Evolutionary conservation across 805 yeast genomes (phyloP), one percentile per base, ranked within the genome.

Genomic region (Cyberlindnera lachancei): DNA sequence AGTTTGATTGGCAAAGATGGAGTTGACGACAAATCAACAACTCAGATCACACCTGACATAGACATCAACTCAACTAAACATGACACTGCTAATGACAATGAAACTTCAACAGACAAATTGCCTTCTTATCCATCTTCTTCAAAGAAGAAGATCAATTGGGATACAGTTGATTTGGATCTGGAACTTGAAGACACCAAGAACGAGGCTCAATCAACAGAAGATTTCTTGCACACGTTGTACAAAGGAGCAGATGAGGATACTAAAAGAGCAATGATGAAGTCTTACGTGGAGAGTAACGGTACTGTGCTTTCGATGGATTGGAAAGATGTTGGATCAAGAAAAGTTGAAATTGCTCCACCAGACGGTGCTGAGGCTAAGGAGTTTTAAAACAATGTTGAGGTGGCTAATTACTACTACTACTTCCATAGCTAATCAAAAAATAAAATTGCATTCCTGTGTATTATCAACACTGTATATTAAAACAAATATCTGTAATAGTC

Each of bases 231-330:
- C 45, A 66, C 75, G 41, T 51, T 92, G 9, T 92, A 81, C 58
- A 68, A 69, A 18, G 77, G 70, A 42, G 90, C 94, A 0, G 94
- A 87, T 52, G 92, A 82, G 7, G 96, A 92, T 48, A 79, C 94
- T 1, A 66, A 65, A 44, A 66, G 94, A 31, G 99, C 99, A 2
- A 92, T 92, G 97, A 81, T 85, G 94, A 92, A 92, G 61, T 84
- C 95, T 33, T 92, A 73, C 48, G 66, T 75, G n/a, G 96, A 92
- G 58, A 83, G 95, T 45, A 81, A 83, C 46, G 99, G 99, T 15
- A 92, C 98, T 0, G 75, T 94, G 2, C 63, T 92, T 37, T 84
- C 94, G 28, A 92, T 98, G 4, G 83, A 85, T 52, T 92, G 99
- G 99, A 70, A 61, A 9, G 95, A 86, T 38, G 97, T 94, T 3